These are phyloP conservation scores for Penicillium sp. DNA, from an alignment of 2,329 filamentous ascomycete species.

Conservation along the genomic window DNA sequence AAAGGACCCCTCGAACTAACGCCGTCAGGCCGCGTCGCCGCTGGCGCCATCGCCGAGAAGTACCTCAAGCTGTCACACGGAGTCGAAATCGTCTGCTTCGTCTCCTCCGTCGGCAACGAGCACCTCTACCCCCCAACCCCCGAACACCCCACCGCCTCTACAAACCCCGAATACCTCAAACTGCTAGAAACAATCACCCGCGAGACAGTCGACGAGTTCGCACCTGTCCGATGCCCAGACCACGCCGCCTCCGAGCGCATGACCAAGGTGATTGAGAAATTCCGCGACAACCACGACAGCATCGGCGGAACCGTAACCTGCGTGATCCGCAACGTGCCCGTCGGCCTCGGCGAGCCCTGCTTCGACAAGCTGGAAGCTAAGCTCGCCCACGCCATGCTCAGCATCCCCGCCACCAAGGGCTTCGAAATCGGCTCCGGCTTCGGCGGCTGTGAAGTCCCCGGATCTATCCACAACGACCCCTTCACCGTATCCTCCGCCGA, in stretches of 20 bases:
- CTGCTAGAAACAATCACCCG: conserved; percentile 75
- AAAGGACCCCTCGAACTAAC: not conserved
- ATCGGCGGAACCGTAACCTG: conserved; percentile 96
- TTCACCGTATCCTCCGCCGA: conserved; percentile 64
- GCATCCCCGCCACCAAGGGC: conserved; percentile 91
- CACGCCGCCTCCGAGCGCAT: conserved; percentile 68
- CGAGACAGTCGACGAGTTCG: conserved; percentile 76
- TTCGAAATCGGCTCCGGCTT: conserved; percentile 97
- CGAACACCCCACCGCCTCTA: conserved; percentile 69
- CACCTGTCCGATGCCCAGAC: conserved; percentile 88
- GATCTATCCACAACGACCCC: conserved; percentile 89
- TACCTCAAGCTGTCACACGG: conserved; percentile 80
- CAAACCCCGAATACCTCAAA: conserved; percentile 77
- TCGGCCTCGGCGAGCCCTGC: conserved; percentile 86
- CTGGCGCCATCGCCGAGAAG: conserved; percentile 91
- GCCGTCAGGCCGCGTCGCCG: conserved; percentile 72
- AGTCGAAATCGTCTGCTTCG: conserved; percentile 90
- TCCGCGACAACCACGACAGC: conserved; percentile 78
- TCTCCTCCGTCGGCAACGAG: conserved; percentile 79
- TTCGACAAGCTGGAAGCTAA: conserved; percentile 95
- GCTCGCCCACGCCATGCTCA: conserved; percentile 91
- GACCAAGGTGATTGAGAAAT: conserved; percentile 77
- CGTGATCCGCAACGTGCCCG: conserved; percentile 83
- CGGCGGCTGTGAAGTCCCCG: conserved; percentile 80
- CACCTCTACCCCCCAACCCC: conserved; percentile 75